A percentile compares a stretch with the other conserved stretches of the same genome.
phyloP scores from a whole-genome alignment of 345 rosid genomes.

The Conringia planisiliqua region DNA sequence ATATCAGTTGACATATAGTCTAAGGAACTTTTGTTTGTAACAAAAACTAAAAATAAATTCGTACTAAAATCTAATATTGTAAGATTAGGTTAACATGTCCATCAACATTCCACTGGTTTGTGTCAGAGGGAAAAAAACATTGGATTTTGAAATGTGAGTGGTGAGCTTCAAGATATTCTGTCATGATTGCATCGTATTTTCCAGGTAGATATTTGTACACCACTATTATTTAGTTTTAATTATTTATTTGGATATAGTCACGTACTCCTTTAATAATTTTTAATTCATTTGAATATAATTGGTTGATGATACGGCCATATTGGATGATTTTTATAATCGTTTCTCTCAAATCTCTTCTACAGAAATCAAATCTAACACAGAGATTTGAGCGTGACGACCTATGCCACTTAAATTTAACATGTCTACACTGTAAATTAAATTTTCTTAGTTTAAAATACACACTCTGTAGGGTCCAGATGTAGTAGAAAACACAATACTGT shows the following conservation, averaged over 20 bases:
- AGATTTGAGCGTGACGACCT: constrained; percentile 33
- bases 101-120: constrained; percentile 36
- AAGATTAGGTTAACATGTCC: constrained; percentile 32
- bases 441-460: constrained; percentile 9
- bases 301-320: constrained; percentile 23
- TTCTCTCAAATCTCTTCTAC: background rate
- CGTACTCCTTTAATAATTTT: background rate
- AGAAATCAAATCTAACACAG: constrained; percentile 32
- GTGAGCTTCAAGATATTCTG: constrained; percentile 54
- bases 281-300: constrained; percentile 15
- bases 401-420: constrained; percentile 6
- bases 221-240: background rate
- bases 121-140: constrained; percentile 24
- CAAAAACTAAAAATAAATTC: background rate
- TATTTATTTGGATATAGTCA: background rate
- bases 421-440: constrained; percentile 15
- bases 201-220: constrained; percentile 37
- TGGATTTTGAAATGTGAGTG: constrained; percentile 33
- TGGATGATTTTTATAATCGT: constrained; percentile 6
- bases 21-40: background rate
- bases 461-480: constrained; percentile 20
- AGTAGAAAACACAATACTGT: background rate
- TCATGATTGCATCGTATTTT: constrained; percentile 52
- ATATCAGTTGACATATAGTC: background rate
- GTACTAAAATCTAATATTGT: constrained; percentile 28